These are phyloP conservation scores for Termitomyces sp. DNA, from an alignment of 768 basidiomycete genomes.

Conservation along the genomic window DNA sequence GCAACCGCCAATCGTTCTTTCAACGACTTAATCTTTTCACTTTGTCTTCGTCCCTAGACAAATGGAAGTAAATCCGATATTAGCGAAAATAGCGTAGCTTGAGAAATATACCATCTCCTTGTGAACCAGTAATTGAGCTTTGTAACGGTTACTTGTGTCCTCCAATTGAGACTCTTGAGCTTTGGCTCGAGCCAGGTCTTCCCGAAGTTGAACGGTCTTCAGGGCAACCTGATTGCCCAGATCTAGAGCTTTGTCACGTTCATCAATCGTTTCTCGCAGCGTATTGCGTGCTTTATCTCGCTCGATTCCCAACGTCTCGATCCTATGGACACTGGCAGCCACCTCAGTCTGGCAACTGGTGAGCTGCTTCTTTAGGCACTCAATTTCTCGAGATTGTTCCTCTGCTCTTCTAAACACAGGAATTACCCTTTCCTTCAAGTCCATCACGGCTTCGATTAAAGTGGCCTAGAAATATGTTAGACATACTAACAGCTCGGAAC, in stretches of 20 bases:
- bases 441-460: slow-evolving; percentile 30
- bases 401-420: slow-evolving; percentile 30
- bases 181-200: slow-evolving; percentile 12
- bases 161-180: slow-evolving; percentile 19
- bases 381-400: slow-evolving; percentile 23
- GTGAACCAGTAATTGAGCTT: slow-evolving; percentile 22
- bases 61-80: neutral
- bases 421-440: slow-evolving; percentile 36
- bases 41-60: slow-evolving; percentile 8
- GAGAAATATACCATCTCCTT: slow-evolving; percentile 5
- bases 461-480: slow-evolving; percentile 16
- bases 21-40: slow-evolving; percentile 8
- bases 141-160: slow-evolving; percentile 24
- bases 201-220: slow-evolving; percentile 17
- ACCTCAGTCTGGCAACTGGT: slow-evolving; percentile 7
- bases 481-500: neutral
- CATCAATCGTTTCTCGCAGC: slow-evolving; percentile 13
- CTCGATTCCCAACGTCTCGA: slow-evolving; percentile 17
- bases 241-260: slow-evolving; percentile 23
- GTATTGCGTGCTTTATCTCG: slow-evolving; percentile 12
- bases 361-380: slow-evolving; percentile 16
- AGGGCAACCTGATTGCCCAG: slow-evolving; percentile 22
- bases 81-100: neutral
- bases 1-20: slow-evolving; percentile 11
- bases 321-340: neutral